Base-by-base conservation (phyloP, 2,329 filamentous ascomycete species). In the Botrytis cinerea region DNA sequence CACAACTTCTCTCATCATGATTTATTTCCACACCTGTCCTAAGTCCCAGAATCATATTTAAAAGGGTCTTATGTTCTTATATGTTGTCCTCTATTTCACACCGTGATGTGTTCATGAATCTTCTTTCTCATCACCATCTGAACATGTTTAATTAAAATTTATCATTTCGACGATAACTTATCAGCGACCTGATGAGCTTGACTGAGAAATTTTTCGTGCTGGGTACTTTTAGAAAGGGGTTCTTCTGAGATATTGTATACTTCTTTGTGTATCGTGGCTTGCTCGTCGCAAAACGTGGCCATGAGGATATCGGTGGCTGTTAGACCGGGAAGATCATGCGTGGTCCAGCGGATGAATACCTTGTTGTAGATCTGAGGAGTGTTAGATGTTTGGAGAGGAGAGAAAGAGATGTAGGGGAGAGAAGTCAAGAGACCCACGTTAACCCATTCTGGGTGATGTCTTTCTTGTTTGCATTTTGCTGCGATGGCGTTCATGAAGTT, bases 391-490 rank as follows among this genome's bases (percentile, higher is more conserved):
- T 40, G 48, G 6, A 10, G 63, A 61, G 16, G n/a, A 40, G 18
- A 25, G 9, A 3, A 57, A 1, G 7, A 20, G 7, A 45, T 45
- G 16, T 57, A 48, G 1, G 22, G 61, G 12, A 32, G 9, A 54
- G 4, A 20, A 46, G 10, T 14, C 38, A 22, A 32, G 35, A 71
- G 40, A 80, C 85, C 76, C 82, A 91, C 91, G 79, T 94, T 93
- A 3, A 90, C 91, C 91, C 91, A 93, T 81, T 93, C 91, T 0
- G 92, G 91, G 78, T 94, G 92, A 80, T 94, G 92, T 77, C 89
- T 91, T 78, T 87, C 86, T 54, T 87, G 81, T 79, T 91, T 91
- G 82, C 90, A 92, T 78, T 93, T 87, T 46, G 90, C 83, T 18
- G 91, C 89, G 22, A 93, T 87, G 3, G 86, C 86, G n/a, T 90